Evolutionary conservation across 2,329 filamentous ascomycete species (phyloP).

Genomic region (Cercospora nicotianae): DNA sequence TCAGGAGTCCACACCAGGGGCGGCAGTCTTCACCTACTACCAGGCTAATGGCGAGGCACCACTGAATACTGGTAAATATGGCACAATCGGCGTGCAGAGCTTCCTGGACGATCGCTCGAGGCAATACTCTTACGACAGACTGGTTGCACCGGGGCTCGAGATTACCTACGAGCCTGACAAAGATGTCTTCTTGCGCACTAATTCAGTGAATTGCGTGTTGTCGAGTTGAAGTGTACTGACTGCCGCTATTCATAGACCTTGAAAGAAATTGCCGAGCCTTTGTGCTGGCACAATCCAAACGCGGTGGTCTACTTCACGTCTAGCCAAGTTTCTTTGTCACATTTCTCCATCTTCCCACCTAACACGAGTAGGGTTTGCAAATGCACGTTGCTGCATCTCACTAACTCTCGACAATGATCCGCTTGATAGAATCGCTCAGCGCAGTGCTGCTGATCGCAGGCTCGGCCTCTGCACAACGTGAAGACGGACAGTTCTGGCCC

Average conservation of each 20-base stretch:
- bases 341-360: neutral
- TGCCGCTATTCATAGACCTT: neutral
- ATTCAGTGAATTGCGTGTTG: constrained; percentile 10
- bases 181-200: constrained; percentile 8
- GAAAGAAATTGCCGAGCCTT: constrained; percentile 3
- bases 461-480: constrained; percentile 16
- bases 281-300: constrained; percentile 3
- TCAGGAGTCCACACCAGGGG: constrained; percentile 4
- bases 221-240: neutral
- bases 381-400: neutral
- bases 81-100: constrained; percentile 11
- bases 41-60: constrained; percentile 9
- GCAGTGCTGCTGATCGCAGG: constrained; percentile 5
- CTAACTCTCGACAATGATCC: neutral
- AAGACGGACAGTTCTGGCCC: constrained; percentile 24
- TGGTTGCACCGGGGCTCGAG: constrained; percentile 5
- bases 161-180: constrained; percentile 9
- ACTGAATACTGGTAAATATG: constrained; percentile 3
- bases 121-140: constrained; percentile 7
- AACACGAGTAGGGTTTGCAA: neutral
- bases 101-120: constrained; percentile 1
- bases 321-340: neutral
- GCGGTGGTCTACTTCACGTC: neutral
- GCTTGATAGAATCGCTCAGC: neutral
- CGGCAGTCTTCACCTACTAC: constrained; percentile 8